These are phyloP conservation scores for Aspergillus sp. DNA, from an alignment of 2,329 filamentous ascomycete genomes.

Conservation along the genomic window DNA sequence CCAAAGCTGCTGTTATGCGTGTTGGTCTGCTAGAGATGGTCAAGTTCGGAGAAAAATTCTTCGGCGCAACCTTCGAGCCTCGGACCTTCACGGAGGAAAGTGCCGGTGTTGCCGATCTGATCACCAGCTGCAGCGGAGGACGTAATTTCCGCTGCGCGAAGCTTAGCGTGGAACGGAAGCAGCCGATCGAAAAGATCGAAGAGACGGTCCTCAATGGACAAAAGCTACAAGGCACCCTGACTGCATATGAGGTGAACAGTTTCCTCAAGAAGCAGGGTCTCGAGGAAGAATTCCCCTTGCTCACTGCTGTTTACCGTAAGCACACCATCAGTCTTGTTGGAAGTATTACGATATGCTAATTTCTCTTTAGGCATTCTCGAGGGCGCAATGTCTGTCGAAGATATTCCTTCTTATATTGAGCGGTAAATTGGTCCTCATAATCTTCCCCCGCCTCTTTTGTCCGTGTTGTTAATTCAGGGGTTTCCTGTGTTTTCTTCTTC, in stretches of 20 bases:
- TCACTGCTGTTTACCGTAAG: conserved; percentile 77
- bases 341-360: conserved; percentile 19
- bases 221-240: conserved; percentile 92
- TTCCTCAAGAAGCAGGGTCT: conserved; percentile 78
- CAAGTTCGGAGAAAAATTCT: conserved; percentile 91
- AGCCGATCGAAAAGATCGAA: conserved; percentile 85
- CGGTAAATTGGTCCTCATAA: conserved; percentile 31
- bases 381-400: conserved; percentile 72
- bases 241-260: conserved; percentile 84
- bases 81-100: conserved; percentile 96
- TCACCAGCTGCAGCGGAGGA: conserved; percentile 88
- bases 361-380: conserved; percentile 65
- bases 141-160: conserved; percentile 94
- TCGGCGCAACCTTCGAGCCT: conserved; percentile 74
- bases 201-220: conserved; percentile 89
- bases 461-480: conserved; percentile 20
- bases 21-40: conserved; percentile 96
- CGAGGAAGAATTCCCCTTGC: conserved; percentile 84
- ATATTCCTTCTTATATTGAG: conserved; percentile 71
- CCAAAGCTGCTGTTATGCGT: conserved; percentile 97
- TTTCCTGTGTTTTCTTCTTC: conserved; percentile 11
- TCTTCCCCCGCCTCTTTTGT: conserved; percentile 6
- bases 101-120: conserved; percentile 90
- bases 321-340: conserved; percentile 9
- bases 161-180: conserved; percentile 75